Evolutionary conservation across 306 rosid genomes (phyloP).

Genomic region (Corylus avellana): DNA sequence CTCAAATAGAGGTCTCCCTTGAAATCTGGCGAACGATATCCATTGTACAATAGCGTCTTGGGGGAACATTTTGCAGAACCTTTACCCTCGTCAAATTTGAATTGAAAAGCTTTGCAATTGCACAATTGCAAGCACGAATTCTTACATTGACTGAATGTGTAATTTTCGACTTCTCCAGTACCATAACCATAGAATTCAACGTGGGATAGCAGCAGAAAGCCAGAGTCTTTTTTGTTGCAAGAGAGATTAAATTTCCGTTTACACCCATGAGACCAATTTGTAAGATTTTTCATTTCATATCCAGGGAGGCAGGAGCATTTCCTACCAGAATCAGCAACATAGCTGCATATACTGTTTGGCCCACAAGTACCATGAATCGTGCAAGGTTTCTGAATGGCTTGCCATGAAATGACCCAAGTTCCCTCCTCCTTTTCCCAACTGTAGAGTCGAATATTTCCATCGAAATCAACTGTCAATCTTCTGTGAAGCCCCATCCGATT

Average conservation of each 20-base stretch:
- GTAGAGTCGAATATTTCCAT: conserved; percentile 57
- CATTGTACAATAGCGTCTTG: conserved; percentile 48
- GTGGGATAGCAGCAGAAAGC: conserved; percentile 15
- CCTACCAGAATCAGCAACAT: conserved; percentile 8
- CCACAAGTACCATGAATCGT: conserved; percentile 57
- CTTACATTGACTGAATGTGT: conserved; percentile 36
- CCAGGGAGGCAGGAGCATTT: conserved; percentile 50
- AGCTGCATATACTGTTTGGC: conserved; percentile 37
- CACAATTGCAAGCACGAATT: conserved; percentile 38
- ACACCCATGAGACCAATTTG: conserved; percentile 50
- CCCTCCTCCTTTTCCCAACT: conserved; percentile 28
- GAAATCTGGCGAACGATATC: conserved; percentile 31
- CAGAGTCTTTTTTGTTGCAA: conserved; percentile 29
- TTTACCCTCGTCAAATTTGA: not conserved
- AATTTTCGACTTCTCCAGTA: conserved; percentile 26
- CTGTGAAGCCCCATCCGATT: conserved; percentile 37
- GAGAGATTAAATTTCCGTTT: conserved; percentile 31
- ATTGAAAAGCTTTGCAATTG: conserved; percentile 46
- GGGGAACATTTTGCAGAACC: conserved; percentile 37
- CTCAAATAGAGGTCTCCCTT: conserved; percentile 42
- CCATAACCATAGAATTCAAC: conserved; percentile 56
- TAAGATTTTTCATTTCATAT: conserved; percentile 20
- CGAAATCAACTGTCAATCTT: conserved; percentile 45
- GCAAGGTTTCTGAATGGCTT: conserved; percentile 44
- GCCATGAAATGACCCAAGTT: conserved; percentile 52